Evolutionary conservation across 768 basidiomycete genomes (phyloP).

Genomic region (Lentinus brumalis): DNA sequence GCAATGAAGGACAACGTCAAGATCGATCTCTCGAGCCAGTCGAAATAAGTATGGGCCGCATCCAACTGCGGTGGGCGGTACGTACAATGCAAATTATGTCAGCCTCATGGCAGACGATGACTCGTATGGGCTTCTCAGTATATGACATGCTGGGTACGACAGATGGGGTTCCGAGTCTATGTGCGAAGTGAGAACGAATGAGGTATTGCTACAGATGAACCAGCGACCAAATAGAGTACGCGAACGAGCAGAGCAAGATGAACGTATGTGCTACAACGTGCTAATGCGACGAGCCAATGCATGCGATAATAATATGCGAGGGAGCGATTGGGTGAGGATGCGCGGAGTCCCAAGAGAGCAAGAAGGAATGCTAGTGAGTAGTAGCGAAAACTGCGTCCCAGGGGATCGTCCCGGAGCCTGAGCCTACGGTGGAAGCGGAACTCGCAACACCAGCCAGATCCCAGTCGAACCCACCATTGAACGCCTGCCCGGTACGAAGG

Average conservation of each 20-base stretch:
- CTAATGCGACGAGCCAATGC: neutral
- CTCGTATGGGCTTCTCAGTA: too few relatives aligned
- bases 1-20: too few relatives aligned
- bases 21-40: too few relatives aligned
- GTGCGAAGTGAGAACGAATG: neutral
- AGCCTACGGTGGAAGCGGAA: neutral
- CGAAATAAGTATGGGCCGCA: too few relatives aligned
- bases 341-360: neutral
- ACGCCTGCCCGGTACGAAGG: neutral
- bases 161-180: neutral
- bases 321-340: neutral
- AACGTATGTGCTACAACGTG: constrained; percentile 4
- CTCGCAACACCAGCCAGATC: neutral
- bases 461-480: constrained; percentile 9
- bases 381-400: neutral
- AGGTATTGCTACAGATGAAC: constrained; percentile 3
- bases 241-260: neutral
- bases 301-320: neutral
- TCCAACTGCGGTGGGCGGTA: too few relatives aligned
- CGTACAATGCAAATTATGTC: neutral
- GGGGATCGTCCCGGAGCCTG: neutral
- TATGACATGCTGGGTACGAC: neutral
- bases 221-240: neutral
- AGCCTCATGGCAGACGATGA: neutral
- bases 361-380: neutral